Conservation (phyloP, 2,329 filamentous ascomycete genomes). For the Pestalotiopsis fici region DNA sequence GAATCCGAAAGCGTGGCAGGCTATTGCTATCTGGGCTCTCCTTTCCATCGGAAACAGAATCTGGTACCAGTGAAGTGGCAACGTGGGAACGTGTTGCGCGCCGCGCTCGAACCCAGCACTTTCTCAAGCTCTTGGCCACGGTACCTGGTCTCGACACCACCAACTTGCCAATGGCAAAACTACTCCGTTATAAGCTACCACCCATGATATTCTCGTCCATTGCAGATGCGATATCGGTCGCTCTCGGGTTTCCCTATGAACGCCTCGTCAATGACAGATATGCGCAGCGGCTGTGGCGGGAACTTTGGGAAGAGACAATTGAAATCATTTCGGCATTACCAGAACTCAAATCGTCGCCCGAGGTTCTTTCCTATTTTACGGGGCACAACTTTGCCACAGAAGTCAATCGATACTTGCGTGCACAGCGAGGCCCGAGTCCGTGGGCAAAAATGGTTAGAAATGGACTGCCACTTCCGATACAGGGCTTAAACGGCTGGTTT, state of each 20-base stretch:
- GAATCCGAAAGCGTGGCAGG: constrained; percentile 32
- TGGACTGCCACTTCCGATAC: constrained; percentile 71
- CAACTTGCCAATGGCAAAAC: constrained; percentile 57
- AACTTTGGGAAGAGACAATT: constrained; percentile 74
- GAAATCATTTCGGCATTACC: constrained; percentile 73
- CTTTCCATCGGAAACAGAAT: neutral
- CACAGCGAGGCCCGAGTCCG: constrained; percentile 56
- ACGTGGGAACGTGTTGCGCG: constrained; percentile 6
- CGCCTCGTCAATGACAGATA: constrained; percentile 68
- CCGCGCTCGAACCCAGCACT: constrained; percentile 41
- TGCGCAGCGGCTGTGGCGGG: constrained; percentile 66
- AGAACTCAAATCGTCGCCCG: constrained; percentile 66
- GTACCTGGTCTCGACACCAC: constrained; percentile 63
- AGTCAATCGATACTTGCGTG: constrained; percentile 52
- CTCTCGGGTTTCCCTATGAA: constrained; percentile 77
- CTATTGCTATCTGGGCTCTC: constrained; percentile 34
- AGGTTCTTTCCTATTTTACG: constrained; percentile 58
- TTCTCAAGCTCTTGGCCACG: constrained; percentile 65
- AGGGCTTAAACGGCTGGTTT: constrained; percentile 89
- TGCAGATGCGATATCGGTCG: constrained; percentile 78
- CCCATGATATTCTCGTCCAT: constrained; percentile 74
- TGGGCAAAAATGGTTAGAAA: constrained; percentile 68
- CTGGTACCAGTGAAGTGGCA: neutral
- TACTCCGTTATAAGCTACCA: constrained; percentile 76
- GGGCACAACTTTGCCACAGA: constrained; percentile 62